Base-by-base conservation (phyloP, 2,329 filamentous ascomycete species). In the Ascochyta rabiei region DNA sequence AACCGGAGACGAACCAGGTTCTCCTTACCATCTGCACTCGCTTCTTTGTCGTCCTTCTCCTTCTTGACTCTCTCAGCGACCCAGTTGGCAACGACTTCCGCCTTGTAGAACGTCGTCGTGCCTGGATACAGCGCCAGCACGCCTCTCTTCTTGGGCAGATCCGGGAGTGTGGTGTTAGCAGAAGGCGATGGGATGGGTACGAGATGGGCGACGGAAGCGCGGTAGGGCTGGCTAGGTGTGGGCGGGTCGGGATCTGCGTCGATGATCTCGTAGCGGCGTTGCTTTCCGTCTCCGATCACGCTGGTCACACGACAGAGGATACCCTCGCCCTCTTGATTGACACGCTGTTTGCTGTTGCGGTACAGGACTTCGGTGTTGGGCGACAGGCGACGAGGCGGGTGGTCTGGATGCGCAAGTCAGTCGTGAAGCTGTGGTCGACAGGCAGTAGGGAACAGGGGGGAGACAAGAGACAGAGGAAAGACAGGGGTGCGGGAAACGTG, bases 21-120 rank as follows among this genome's bases (percentile, higher is more conserved):
- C 54, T 76, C 75, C 15, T 64, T 65, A 15, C 63, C 68, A 60
- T 75, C 78, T 10, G 63, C 68, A 10, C 38, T 40, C 5, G 77
- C 75, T 41, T 79, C 77, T 18, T 77, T 69, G 43, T 62, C 62
- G 2, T 77, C 77, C 56, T 79, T 77, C 24, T 79, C 71, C 54
- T 63, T 69, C 62, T 67, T 70, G 24, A 72, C 59, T 24, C 69
- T 71, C 18, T 53, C 59, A 7, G 67, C 68, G 23, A 63, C 70
- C 77, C 79, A 80, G 6, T 66, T 63, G 8, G 73, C 72, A 9
- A 76, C 77, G 4, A 82, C 79, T 59, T 81, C 79, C 1, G 80
- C 80, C 59, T 80, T 80, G 63, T 82, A 82, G 59, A 82, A 82
- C 1, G 80, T 82, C n/a, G 80, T 82, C 7, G 80, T 82, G 18